phyloP scores from a whole-genome alignment of 345 rosid species.

The Turritis glabra region DNA sequence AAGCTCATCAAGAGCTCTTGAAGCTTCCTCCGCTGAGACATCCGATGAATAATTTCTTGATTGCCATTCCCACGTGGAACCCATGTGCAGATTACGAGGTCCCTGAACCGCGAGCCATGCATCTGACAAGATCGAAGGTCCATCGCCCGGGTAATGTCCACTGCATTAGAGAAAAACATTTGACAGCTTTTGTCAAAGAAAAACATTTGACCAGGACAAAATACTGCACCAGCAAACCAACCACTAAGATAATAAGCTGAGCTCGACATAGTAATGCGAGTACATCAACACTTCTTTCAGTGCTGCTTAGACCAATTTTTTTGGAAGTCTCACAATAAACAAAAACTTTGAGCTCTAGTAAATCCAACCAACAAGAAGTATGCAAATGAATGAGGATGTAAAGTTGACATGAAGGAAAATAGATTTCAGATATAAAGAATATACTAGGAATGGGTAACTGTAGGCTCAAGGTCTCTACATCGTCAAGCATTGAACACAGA shows the following conservation, averaged over 20 bases:
- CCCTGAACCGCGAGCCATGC: constrained; percentile 90
- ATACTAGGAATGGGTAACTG: background rate
- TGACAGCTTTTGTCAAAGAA: constrained; percentile 6
- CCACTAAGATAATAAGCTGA: background rate
- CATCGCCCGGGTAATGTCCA: constrained; percentile 58
- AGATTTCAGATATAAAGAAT: too few relatives aligned
- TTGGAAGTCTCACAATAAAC: background rate
- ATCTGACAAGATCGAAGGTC: constrained; percentile 81
- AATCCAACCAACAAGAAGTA: background rate
- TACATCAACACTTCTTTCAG: background rate
- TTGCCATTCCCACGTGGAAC: constrained; percentile 94
- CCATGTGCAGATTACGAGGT: constrained; percentile 55
- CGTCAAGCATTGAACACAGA: background rate
- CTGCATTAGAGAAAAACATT: constrained; percentile 44
- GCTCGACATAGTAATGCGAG: constrained; percentile 2
- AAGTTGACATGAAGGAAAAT: background rate
- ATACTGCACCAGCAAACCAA: background rate
- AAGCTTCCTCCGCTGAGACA: constrained; percentile 73
- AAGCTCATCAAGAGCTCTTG: constrained; percentile 70
- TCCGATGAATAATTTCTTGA: constrained; percentile 64
- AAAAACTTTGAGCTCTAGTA: background rate
- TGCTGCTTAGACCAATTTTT: background rate
- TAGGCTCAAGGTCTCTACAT: background rate
- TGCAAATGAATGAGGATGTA: background rate
- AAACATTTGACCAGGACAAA: background rate